Evolutionary conservation across 1,284 basidiomycete genomes (phyloP).

Genomic region (Ustilago hordei): DNA sequence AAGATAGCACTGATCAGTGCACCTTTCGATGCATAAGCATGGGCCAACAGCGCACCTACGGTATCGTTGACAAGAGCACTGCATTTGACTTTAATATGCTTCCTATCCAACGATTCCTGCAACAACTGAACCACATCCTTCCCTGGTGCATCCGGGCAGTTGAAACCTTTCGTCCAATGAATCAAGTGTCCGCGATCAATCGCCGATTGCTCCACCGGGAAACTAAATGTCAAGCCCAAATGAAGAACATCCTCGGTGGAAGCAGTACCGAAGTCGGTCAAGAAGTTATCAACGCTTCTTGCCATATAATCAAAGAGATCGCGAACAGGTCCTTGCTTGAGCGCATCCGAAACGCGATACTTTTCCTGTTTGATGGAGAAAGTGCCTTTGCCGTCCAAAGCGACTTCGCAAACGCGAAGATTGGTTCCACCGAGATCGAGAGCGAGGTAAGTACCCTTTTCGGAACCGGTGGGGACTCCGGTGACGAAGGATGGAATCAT

Average conservation of each 20-base stretch:
- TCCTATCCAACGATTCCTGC: constrained; percentile 91
- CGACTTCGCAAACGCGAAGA: constrained; percentile 88
- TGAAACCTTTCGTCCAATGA: constrained; percentile 70
- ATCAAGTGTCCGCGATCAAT: constrained; percentile 84
- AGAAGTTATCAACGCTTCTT: constrained; percentile 91
- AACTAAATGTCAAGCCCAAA: constrained; percentile 81
- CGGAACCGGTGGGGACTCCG: constrained; percentile 60
- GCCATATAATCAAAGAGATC: constrained; percentile 82
- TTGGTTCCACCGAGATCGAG: constrained; percentile 67
- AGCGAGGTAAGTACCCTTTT: constrained; percentile 65
- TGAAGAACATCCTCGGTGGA: constrained; percentile 61
- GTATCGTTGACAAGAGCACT: constrained; percentile 95
- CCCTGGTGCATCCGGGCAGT: constrained; percentile 77
- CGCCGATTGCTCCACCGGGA: constrained; percentile 93
- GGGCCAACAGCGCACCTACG: constrained; percentile 90
- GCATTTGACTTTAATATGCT: constrained; percentile 92
- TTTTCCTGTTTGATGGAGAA: constrained; percentile 78
- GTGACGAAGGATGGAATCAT: constrained; percentile 67
- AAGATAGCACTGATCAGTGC: constrained; percentile 88
- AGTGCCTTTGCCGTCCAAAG: constrained; percentile 85
- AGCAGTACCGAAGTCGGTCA: constrained; percentile 77
- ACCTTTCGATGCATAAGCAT: constrained; percentile 89
- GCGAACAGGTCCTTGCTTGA: constrained; percentile 59
- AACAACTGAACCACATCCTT: constrained; percentile 91
- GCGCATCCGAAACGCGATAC: constrained; percentile 64